Evolutionary conservation across 2,329 filamentous ascomycete genomes (phyloP).

Genomic region (Arthrobotrys iridis): DNA sequence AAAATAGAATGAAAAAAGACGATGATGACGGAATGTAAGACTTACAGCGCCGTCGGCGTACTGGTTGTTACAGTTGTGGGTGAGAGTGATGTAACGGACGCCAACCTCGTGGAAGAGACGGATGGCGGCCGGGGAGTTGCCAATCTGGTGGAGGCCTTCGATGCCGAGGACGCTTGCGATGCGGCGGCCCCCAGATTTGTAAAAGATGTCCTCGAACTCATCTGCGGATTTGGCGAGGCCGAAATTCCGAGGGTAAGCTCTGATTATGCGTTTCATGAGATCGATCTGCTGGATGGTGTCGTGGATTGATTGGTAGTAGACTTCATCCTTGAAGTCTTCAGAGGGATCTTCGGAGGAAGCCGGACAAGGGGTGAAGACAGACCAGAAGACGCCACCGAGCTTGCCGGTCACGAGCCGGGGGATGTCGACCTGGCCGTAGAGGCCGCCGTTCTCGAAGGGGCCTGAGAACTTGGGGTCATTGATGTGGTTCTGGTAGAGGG

Average conservation of each 20-base stretch:
- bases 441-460: constrained; percentile 75
- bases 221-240: constrained; percentile 67
- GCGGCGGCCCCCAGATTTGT: constrained; percentile 59
- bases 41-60: constrained; percentile 80
- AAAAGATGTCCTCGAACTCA: constrained; percentile 60
- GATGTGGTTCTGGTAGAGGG: constrained; percentile 77
- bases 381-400: constrained; percentile 92
- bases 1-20: constrained; percentile 55
- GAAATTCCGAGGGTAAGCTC: constrained; percentile 74
- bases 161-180: constrained; percentile 82
- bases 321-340: constrained; percentile 73
- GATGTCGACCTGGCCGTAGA: constrained; percentile 79
- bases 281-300: constrained; percentile 80
- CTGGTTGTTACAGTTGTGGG: constrained; percentile 91
- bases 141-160: constrained; percentile 92
- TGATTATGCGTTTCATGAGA: constrained; percentile 72
- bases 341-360: constrained; percentile 65
- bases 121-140: constrained; percentile 80
- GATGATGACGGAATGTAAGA: constrained; percentile 65
- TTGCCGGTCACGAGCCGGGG: constrained; percentile 76
- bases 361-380: constrained; percentile 82
- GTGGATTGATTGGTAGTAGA: constrained; percentile 65
- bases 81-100: constrained; percentile 86
- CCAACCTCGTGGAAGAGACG: constrained; percentile 80
- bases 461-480: constrained; percentile 77